Conservation (phyloP, 2,329 filamentous ascomycete species). For the Trichoderma brevicompactum region DNA sequence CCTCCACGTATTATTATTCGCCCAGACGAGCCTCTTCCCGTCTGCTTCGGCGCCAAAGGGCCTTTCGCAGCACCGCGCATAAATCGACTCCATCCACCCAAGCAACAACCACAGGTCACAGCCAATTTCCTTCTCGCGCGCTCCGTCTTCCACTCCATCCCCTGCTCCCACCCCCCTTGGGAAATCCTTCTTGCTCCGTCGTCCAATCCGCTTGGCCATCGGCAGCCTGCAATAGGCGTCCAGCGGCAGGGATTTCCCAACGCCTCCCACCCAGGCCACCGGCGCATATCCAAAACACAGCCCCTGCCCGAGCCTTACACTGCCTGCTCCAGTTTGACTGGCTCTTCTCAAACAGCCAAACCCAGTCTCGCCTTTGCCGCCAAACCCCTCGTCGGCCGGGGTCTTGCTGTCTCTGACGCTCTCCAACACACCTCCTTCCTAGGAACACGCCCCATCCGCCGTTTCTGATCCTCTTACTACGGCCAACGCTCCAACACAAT, state of each 20-base stretch:
- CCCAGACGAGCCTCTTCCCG: not conserved
- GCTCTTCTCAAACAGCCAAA: slow-evolving; percentile 29
- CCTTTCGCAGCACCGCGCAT: slow-evolving; percentile 17
- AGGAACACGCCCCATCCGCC: slow-evolving; percentile 28
- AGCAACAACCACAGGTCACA: slow-evolving; percentile 5
- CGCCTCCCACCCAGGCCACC: slow-evolving; percentile 33
- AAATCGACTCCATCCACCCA: not conserved
- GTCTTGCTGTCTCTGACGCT: slow-evolving; percentile 24
- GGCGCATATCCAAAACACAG: slow-evolving; percentile 35
- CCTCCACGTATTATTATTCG: not conserved
- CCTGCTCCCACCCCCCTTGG: slow-evolving; percentile 28
- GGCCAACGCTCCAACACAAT: slow-evolving; percentile 28
- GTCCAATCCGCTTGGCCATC: slow-evolving; percentile 27
- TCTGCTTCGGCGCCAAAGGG: slow-evolving; percentile 22
- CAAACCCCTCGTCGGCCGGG: slow-evolving; percentile 31
- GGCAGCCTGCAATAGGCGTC: slow-evolving; percentile 24
- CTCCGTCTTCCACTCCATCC: slow-evolving; percentile 27
- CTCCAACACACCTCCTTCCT: slow-evolving; percentile 27
- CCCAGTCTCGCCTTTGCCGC: slow-evolving; percentile 34
- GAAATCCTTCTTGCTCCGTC: slow-evolving; percentile 21
- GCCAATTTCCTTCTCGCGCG: slow-evolving; percentile 26
- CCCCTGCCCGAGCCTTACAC: slow-evolving; percentile 29
- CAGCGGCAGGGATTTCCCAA: slow-evolving; percentile 30
- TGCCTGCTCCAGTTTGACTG: slow-evolving; percentile 26
- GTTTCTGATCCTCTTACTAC: slow-evolving; percentile 28